Evolutionary conservation across 495 filamentous ascomycete genomes (phyloP), one percentile per base, ranked within the genome.

Genomic region (Saxispiralis lemnorum): DNA sequence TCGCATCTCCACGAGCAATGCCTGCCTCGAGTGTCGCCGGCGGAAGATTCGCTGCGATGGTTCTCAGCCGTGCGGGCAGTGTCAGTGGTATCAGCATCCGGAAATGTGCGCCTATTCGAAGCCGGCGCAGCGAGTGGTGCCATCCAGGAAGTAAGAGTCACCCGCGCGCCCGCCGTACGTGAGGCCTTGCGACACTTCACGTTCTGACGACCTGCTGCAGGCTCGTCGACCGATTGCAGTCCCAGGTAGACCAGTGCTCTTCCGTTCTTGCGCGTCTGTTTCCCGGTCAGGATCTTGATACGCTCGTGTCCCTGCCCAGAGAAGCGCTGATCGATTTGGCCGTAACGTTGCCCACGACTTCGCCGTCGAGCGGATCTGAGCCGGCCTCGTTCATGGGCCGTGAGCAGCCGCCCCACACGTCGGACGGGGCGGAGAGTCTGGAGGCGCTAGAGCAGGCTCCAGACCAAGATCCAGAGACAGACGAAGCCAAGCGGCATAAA

Each of bases 241-340:
- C 32, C 14, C 47, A 52, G 31, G 44, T 57, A 31, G 57, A 61
- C 36, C 48, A 52, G 21, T 55, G 50, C 39, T 46, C 45, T 15
- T 44, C 54, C 0, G 56, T 72, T 10, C 56, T 70, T 0, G 52
- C 56, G 7, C 61, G 61, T n/a, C 51, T 72, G 16, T 66, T 67
- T 7, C 66, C 68, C 9, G 59, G 63, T 35, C 61, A 62, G 44
- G 62, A 66, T 15, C 62, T 63, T 0, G 64, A 69, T 10, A 53
- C 60, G 10, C 47, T 74, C 5, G 45, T 58, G 9, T 59, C 64
- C 38, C 40, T 74, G 38, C 52, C 68, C 0, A 57, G 69, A 13
- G 66, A 73, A 46, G 67, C 66, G 41, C 59, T 74, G 19, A 51
- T 74, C 19, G 63, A 69, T 43, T 51, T 72, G 18, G 56, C 54